These are phyloP conservation scores for Gracilaria gracilis DNA, from an alignment of 23 red algal species.

Conservation along the genomic window DNA sequence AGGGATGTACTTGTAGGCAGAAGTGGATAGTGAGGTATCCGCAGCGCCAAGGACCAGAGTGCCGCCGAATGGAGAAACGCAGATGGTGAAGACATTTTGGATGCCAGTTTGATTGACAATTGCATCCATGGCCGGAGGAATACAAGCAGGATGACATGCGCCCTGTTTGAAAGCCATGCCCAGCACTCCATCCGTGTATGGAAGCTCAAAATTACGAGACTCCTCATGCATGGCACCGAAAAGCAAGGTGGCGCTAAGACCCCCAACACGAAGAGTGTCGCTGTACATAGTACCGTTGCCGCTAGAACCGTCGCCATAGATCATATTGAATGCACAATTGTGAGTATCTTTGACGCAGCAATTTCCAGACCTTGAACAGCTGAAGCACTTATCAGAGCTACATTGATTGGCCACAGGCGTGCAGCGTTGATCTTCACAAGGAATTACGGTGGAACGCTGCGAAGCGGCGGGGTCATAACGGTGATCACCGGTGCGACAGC, in stretches of 20 bases:
- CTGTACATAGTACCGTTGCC: slow-evolving; percentile 66
- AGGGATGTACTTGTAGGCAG: slow-evolving; percentile 41
- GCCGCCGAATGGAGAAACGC: slow-evolving; percentile 60
- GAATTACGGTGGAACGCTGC: slow-evolving; percentile 15
- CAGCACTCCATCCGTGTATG: slow-evolving; percentile 62
- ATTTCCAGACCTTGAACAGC: slow-evolving; percentile 38
- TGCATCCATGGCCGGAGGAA: slow-evolving; percentile 62
- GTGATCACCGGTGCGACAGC: slow-evolving; percentile 58
- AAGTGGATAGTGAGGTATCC: slow-evolving; percentile 26
- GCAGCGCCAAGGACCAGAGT: slow-evolving; percentile 61
- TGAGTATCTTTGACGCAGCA: slow-evolving; percentile 50
- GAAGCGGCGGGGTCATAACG: slow-evolving; percentile 61
- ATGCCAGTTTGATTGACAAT: slow-evolving; percentile 71
- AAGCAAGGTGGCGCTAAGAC: slow-evolving; percentile 20
- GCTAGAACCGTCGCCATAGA: slow-evolving; percentile 51
- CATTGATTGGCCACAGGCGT: slow-evolving; percentile 20
- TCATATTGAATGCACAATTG: slow-evolving; percentile 60
- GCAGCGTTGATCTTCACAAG: slow-evolving; percentile 44
- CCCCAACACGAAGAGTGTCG: slow-evolving; percentile 28
- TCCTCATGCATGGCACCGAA: slow-evolving; percentile 67
- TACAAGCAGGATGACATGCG: slow-evolving; percentile 60
- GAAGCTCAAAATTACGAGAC: slow-evolving; percentile 43
- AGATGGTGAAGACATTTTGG: slow-evolving; percentile 61
- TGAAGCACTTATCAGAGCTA: slow-evolving; percentile 45
- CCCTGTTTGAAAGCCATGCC: slow-evolving; percentile 68